Evolutionary conservation across 2,329 filamentous ascomycete genomes (phyloP).

Genomic region (Venturia pyrina): DNA sequence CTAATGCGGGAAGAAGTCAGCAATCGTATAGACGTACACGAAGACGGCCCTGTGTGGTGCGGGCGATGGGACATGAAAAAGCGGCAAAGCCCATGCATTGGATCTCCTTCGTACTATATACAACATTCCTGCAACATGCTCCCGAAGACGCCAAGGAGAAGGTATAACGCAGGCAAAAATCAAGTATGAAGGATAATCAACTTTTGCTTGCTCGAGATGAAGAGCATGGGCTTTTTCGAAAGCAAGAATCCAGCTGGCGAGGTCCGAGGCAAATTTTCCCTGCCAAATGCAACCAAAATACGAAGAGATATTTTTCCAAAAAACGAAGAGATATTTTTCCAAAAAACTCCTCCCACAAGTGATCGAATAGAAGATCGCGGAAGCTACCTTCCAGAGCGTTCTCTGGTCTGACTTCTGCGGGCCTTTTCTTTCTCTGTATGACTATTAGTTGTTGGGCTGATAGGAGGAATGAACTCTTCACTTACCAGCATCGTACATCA

Average conservation of each 20-base stretch:
- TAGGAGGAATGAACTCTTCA: conserved; percentile 14
- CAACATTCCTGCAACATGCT: not conserved
- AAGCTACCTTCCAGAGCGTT: conserved; percentile 25
- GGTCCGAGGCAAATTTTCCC: too few relatives aligned
- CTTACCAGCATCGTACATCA: conserved; percentile 74
- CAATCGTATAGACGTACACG: too few relatives aligned
- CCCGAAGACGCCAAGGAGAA: not conserved
- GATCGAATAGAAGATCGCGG: not conserved
- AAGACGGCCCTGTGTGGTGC: too few relatives aligned
- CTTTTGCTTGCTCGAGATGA: not conserved
- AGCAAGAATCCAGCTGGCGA: not conserved
- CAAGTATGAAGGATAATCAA: not conserved
- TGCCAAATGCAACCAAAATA: not conserved
- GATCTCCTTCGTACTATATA: not conserved
- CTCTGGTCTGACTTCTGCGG: conserved; percentile 25
- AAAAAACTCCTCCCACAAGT: not conserved
- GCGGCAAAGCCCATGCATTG: too few relatives aligned
- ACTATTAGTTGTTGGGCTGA: conserved; percentile 7
- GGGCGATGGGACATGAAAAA: too few relatives aligned
- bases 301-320: not conserved
- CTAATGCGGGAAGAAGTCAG: too few relatives aligned
- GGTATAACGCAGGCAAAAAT: not conserved
- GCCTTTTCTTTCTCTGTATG: conserved; percentile 28
- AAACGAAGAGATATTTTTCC: not conserved
- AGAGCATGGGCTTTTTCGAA: not conserved